A percentile compares a stretch with the other conserved stretches of the same genome.
These are phyloP conservation scores for Xylariaceae sp. DNA, from an alignment of 2,329 filamentous ascomycete species.

Conservation along the genomic window DNA sequence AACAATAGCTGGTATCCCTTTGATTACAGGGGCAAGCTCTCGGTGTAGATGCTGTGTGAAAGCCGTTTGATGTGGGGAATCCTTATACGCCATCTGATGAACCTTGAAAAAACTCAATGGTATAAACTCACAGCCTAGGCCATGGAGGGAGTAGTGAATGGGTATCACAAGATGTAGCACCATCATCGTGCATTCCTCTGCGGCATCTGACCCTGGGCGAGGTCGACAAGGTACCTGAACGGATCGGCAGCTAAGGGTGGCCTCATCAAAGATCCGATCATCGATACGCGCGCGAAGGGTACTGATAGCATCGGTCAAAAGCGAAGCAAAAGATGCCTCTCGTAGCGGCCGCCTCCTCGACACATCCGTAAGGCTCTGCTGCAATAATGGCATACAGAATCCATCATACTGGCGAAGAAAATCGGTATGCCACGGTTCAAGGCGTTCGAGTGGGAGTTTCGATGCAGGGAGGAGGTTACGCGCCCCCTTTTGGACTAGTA, in stretches of 20 bases:
- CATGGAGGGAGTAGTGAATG: slow-evolving; percentile 61
- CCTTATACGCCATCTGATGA: slow-evolving; percentile 67
- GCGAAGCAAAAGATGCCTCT: slow-evolving; percentile 53
- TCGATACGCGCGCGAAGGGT: slow-evolving; percentile 47
- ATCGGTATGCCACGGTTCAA: slow-evolving; percentile 62
- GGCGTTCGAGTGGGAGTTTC: slow-evolving; percentile 57
- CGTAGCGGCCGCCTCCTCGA: slow-evolving; percentile 47
- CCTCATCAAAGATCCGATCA: slow-evolving; percentile 51
- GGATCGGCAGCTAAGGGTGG: slow-evolving; percentile 48
- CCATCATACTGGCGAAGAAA: slow-evolving; percentile 60
- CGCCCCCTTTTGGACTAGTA: slow-evolving; percentile 63
- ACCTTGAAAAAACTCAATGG: slow-evolving; percentile 71
- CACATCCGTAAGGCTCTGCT: slow-evolving; percentile 46
- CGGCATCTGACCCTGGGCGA: slow-evolving; percentile 19
- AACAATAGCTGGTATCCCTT: slow-evolving; percentile 30
- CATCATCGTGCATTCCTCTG: slow-evolving; percentile 49
- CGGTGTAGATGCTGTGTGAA: slow-evolving; percentile 67
- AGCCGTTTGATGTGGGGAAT: slow-evolving; percentile 60
- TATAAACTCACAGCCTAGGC: slow-evolving; percentile 62
- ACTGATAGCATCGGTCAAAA: slow-evolving; percentile 50
- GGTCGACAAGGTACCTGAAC: slow-evolving; percentile 49
- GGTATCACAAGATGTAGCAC: slow-evolving; percentile 68
- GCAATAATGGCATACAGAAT: slow-evolving; percentile 48
- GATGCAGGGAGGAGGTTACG: slow-evolving; percentile 68
- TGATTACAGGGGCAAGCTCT: slow-evolving; percentile 53